Percentiles rank a stretch among this genome's conserved stretches.
phyloP scores from a whole-genome alignment of 148 eudicot species.

The Simmondsia chinensis region DNA sequence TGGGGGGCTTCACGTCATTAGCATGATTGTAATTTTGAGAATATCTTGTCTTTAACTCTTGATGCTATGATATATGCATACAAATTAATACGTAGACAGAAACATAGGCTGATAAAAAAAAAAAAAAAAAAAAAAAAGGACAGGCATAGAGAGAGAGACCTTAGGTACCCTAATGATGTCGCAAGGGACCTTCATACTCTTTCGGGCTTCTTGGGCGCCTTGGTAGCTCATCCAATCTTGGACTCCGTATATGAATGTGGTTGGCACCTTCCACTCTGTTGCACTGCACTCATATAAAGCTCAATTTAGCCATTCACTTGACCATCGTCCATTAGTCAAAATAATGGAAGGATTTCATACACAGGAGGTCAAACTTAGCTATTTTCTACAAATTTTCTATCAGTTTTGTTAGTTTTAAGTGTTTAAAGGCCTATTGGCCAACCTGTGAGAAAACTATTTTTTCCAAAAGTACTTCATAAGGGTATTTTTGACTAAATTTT shows the following conservation, averaged over 20 bases:
- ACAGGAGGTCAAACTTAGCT: too few species aligned
- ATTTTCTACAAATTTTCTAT: too few species aligned
- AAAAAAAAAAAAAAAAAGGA: not conserved
- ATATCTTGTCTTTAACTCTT: too few species aligned
- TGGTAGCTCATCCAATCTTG: slow-evolving; percentile 91
- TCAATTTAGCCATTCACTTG: not conserved
- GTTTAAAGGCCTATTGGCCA: too few species aligned
- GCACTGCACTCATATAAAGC: slow-evolving; percentile 43
- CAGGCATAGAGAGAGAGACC: slow-evolving; percentile 36
- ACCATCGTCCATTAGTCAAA: not conserved
- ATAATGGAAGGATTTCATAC: not conserved
- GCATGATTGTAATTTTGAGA: too few species aligned
- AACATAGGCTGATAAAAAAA: not conserved
- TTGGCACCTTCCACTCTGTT: slow-evolving; percentile 97
- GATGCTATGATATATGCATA: not conserved
- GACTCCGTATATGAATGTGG: slow-evolving; percentile 76
- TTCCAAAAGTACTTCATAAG: too few species aligned
- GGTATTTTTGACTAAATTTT: too few species aligned
- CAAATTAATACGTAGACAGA: not conserved
- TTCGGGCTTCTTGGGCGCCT: slow-evolving; percentile 87
- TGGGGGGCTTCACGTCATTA: too few species aligned
- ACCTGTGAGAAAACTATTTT: too few species aligned
- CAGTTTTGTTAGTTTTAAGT: too few species aligned
- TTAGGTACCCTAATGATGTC: slow-evolving; percentile 87
- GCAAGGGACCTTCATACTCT: slow-evolving; percentile 81